phyloP scores from a whole-genome alignment of 148 eudicot species.

The Rhododendron ferrugineum region DNA sequence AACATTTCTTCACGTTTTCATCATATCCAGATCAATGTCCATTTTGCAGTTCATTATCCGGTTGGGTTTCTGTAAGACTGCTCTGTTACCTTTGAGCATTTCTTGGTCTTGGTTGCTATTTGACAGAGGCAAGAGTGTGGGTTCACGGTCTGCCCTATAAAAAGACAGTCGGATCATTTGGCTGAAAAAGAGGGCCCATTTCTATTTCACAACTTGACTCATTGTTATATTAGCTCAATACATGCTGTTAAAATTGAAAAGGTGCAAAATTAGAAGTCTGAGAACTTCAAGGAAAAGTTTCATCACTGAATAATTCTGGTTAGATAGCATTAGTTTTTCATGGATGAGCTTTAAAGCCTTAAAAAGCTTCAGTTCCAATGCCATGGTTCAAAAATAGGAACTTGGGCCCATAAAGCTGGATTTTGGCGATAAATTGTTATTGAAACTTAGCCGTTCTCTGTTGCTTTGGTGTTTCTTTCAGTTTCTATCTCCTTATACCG shows the following conservation, averaged over 20 bases:
- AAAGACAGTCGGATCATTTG: too few species aligned
- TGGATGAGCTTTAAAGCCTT: neutral
- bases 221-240: neutral
- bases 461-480: conserved; percentile 4
- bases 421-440: neutral
- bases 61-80: too few species aligned
- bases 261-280: neutral
- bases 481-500: neutral
- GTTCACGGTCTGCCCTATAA: too few species aligned
- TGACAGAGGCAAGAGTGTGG: neutral
- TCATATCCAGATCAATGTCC: too few species aligned
- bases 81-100: neutral
- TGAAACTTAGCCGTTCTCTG: neutral
- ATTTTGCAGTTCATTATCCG: too few species aligned
- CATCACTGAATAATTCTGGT: neutral
- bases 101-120: neutral
- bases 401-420: neutral
- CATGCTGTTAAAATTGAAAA: neutral
- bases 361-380: neutral
- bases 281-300: neutral
- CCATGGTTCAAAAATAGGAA: neutral
- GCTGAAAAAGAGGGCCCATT: neutral
- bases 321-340: too few species aligned
- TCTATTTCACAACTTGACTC: neutral
- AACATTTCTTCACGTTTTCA: too few species aligned